Conservation (phyloP, 75 land plant species). For the Selaginella tamariscina region DNA sequence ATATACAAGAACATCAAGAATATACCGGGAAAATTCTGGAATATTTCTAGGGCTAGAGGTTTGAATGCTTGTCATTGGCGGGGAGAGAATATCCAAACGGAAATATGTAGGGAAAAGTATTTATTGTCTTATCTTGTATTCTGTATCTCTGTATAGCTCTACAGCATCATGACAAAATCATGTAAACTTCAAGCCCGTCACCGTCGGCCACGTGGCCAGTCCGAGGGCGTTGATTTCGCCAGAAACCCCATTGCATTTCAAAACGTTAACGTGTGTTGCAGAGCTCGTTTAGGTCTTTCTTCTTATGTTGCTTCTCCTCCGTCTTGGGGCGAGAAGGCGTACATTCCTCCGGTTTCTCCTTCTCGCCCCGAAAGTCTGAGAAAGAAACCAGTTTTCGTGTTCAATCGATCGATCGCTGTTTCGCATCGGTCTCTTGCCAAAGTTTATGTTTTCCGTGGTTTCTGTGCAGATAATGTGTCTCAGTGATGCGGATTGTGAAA, state of each 20-base stretch:
- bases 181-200: conserved; percentile 1
- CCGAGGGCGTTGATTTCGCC: not conserved
- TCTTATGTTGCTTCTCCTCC: not conserved
- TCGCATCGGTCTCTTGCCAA: too few relatives aligned
- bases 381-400: too few relatives aligned
- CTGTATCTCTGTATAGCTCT: too few relatives aligned
- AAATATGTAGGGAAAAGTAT: not conserved
- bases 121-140: not conserved
- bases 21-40: too few relatives aligned
- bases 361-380: not conserved
- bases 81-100: not conserved
- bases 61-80: too few relatives aligned
- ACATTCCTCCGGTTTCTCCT: not conserved
- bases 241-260: not conserved
- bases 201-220: not conserved
- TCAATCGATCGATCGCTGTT: too few relatives aligned
- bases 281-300: not conserved
- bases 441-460: too few relatives aligned
- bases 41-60: too few relatives aligned
- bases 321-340: not conserved
- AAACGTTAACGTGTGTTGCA: not conserved
- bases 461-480: too few relatives aligned
- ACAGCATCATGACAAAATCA: conserved; percentile 2
- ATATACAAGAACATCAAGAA: too few relatives aligned
- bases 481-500: too few relatives aligned